Percentiles rank a stretch among this genome's conserved stretches.
phyloP scores from a whole-genome alignment of 192 early-diverging fungal species.

The Pecoramyces ruminantium region DNA sequence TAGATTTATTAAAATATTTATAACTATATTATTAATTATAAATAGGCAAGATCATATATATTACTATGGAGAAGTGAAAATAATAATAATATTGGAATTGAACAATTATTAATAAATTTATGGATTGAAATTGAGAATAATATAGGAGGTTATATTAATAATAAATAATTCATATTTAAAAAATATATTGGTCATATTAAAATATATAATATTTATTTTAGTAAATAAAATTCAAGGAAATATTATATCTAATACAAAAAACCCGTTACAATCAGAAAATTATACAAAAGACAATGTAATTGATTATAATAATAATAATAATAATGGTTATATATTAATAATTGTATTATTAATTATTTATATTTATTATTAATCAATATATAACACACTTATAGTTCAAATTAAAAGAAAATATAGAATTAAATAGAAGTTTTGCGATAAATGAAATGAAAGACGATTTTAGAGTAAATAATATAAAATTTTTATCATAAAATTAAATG shows the following conservation, averaged over 20 bases:
- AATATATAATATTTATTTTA: neutral
- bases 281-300: neutral
- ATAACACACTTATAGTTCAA: neutral
- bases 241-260: neutral
- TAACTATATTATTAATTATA: neutral
- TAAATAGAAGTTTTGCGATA: neutral
- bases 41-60: neutral
- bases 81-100: neutral
- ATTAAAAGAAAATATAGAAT: neutral
- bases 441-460: neutral
- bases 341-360: neutral
- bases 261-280: neutral
- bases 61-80: neutral
- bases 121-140: neutral
- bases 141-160: neutral
- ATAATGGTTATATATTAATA: no score
- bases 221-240: neutral
- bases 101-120: neutral
- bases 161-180: no score
- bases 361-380: neutral
- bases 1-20: no score
- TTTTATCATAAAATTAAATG: no score
- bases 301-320: no score
- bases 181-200: neutral
- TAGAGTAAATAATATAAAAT: no score